Evolutionary conservation across 495 filamentous ascomycete genomes (phyloP).

Genomic region (Oidiodendron maius): DNA sequence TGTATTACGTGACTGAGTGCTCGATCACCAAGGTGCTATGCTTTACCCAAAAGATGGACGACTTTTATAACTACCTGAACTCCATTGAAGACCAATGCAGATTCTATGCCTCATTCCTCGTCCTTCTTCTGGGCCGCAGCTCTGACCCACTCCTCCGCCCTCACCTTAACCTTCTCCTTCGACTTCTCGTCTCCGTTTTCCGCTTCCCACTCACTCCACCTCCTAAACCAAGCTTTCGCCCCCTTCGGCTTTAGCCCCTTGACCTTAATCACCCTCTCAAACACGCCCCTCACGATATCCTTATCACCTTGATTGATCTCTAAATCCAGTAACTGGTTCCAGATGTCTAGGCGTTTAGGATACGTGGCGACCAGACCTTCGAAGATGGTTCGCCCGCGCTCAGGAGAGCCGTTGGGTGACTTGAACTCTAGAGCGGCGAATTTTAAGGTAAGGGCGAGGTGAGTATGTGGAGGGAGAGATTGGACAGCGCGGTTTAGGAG

Average conservation of each 20-base stretch:
- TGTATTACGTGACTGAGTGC: no score
- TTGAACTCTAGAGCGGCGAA: constrained; percentile 91
- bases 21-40: no score
- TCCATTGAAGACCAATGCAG: not conserved
- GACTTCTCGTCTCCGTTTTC: constrained; percentile 65
- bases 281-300: constrained; percentile 64
- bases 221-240: constrained; percentile 76
- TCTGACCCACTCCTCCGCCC: constrained; percentile 58
- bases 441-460: constrained; percentile 73
- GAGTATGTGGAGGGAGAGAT: constrained; percentile 64
- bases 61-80: not conserved
- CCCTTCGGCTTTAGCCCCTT: constrained; percentile 66
- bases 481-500: constrained; percentile 84
- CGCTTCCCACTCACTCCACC: constrained; percentile 78
- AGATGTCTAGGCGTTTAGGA: constrained; percentile 84
- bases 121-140: constrained; percentile 5
- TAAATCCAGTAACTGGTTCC: constrained; percentile 85
- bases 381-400: constrained; percentile 91
- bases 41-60: no score
- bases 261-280: constrained; percentile 68
- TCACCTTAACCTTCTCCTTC: constrained; percentile 64
- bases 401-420: constrained; percentile 73
- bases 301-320: constrained; percentile 61
- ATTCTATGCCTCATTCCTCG: not conserved
- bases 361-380: constrained; percentile 79